These are phyloP conservation scores for Avicennia marina DNA, from an alignment of 257 asterid species.

Conservation along the genomic window DNA sequence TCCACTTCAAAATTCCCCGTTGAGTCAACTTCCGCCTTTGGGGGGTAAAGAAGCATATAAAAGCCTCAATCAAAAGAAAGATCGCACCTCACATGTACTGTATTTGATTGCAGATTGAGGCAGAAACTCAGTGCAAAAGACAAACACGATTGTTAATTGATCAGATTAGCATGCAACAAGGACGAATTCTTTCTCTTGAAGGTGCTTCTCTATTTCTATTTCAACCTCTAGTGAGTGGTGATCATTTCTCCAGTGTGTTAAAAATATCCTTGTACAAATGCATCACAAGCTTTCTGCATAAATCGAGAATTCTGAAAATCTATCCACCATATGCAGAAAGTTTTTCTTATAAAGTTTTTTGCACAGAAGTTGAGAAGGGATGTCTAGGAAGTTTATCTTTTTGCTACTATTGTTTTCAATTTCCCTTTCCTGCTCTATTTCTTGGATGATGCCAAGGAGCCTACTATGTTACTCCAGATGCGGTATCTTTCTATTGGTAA, in stretches of 20 bases:
- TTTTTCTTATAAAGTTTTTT: neutral
- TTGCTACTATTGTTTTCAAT: neutral
- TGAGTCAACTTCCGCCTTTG: neutral
- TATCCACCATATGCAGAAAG: neutral
- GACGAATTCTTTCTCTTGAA: slow-evolving; percentile 67
- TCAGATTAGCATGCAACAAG: slow-evolving; percentile 86
- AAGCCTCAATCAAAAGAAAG: slow-evolving; percentile 4
- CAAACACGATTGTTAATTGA: slow-evolving; percentile 74
- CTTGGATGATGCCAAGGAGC: slow-evolving; percentile 2
- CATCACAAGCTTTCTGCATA: slow-evolving; percentile 7
- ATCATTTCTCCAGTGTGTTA: neutral
- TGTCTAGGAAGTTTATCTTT: neutral
- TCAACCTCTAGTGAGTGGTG: slow-evolving; percentile 5
- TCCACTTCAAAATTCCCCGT: no score
- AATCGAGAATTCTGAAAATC: slow-evolving; percentile 6
- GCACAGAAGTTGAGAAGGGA: neutral
- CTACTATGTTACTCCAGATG: slow-evolving; percentile 8
- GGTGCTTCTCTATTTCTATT: slow-evolving; percentile 41
- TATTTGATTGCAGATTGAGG: slow-evolving; percentile 64
- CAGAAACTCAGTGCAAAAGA: slow-evolving; percentile 83
- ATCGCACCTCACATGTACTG: slow-evolving; percentile 6
- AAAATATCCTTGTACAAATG: slow-evolving; percentile 2
- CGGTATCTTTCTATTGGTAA: slow-evolving; percentile 9
- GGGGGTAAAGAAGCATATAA: neutral
- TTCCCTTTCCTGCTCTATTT: slow-evolving; percentile 6